Base-by-base conservation (phyloP, 148 eudicot genomes). In the Diospyros kaki region DNA sequence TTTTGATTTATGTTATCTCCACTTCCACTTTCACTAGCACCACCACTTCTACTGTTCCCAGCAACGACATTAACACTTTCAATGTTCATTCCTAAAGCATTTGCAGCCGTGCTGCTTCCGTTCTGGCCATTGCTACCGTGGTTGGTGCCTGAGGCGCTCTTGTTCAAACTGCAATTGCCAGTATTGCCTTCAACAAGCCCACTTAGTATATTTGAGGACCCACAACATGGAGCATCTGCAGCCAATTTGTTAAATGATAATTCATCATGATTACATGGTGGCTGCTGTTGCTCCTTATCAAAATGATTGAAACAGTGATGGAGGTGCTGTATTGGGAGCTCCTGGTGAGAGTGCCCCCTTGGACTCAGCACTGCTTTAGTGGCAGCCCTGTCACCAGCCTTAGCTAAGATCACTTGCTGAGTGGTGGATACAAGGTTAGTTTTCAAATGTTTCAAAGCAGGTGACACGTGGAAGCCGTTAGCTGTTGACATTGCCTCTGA, bases 31-130 rank as follows among this genome's bases (percentile, higher is more conserved):
- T 81, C 88, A 82, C 71, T 66, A 14, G 86, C 87, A 76, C 58
- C 81, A 58, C 66, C 81, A 64, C 51, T 60, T 58, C 69, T 76
- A 64, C 83, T 80, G 64, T 81, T 84, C 58, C 63, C 77, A 70
- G 83, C 80, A 59, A 39, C 80, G 69, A 85, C 88, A 74, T 80
- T 84, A 71, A 81, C 90, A 76, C 64, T 76, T 45, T 28, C 83
- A 74, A 79, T 59, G 61, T 87, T 82, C 12, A 68, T 51, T 54
- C 81, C 83, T 76, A 86, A 90, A 40, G 79, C 83, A 72, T 70
- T 71, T 9, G 66, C 83, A 48, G 59, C 87, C 64, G 66, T 75
- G 64, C 86, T 83, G 71, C 78, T 83, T 51, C 80, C 89, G 69
- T 83, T 85, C 58, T 85, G 28, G 28, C 28, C 28, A 28, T 28